These are phyloP conservation scores for Juglanconis sp. DNA, from an alignment of 2,329 filamentous ascomycete genomes.

Conservation along the genomic window DNA sequence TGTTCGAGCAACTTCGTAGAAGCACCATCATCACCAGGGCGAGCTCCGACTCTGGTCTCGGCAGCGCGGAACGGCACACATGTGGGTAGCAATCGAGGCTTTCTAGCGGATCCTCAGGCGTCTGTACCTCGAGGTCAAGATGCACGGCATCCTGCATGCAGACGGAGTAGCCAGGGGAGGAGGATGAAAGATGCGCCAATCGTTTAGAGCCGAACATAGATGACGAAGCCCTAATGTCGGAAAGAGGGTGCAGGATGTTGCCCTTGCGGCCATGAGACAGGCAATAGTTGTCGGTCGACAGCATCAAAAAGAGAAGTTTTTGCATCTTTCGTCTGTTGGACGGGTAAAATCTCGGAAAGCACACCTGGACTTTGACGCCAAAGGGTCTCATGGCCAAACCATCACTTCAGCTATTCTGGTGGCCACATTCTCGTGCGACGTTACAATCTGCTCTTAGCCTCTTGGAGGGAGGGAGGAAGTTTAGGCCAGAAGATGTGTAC, in stretches of 20 bases:
- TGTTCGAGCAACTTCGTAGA: neutral
- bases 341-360: neutral
- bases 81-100: neutral
- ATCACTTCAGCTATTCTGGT: neutral
- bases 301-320: neutral
- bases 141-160: constrained; percentile 5
- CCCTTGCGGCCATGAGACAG: neutral
- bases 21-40: neutral
- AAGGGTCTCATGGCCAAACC: neutral
- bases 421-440: neutral
- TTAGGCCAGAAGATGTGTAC: neutral
- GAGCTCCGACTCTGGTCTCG: neutral
- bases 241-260: neutral
- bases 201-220: neutral
- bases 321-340: no score
- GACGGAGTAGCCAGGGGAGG: neutral
- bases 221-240: neutral
- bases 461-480: no score
- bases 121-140: constrained; percentile 1
- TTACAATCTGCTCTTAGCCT: neutral
- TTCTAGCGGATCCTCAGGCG: neutral
- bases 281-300: neutral
- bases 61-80: neutral
- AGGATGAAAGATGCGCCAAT: neutral
- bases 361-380: neutral